phyloP scores from a whole-genome alignment of 2,329 filamentous ascomycete genomes.

The Fulvia fulva region DNA sequence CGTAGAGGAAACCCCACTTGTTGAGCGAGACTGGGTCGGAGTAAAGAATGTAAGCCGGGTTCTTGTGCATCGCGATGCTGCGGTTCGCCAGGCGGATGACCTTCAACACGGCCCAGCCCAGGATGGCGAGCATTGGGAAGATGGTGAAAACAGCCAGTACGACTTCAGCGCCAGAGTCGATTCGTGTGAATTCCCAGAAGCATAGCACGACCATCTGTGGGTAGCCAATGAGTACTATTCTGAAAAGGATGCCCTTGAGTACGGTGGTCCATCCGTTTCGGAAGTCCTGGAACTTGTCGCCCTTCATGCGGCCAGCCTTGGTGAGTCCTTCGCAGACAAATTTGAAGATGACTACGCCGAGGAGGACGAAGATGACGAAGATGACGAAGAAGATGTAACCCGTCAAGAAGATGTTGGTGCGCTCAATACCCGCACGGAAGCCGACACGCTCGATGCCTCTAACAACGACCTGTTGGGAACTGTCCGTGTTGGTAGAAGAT shows the following conservation, averaged over 20 bases:
- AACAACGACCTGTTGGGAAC: conserved; percentile 50
- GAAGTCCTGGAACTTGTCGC: conserved; percentile 87
- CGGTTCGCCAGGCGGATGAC: conserved; percentile 84
- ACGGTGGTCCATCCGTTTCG: conserved; percentile 90
- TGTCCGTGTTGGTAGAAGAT: conserved; percentile 28
- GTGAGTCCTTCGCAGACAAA: conserved; percentile 70
- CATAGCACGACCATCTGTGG: conserved; percentile 87
- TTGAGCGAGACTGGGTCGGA: conserved; percentile 91
- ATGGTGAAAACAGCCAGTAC: conserved; percentile 87
- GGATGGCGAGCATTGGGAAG: conserved; percentile 69
- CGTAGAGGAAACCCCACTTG: conserved; percentile 97
- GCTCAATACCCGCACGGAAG: conserved; percentile 78
- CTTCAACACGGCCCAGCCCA: conserved; percentile 84
- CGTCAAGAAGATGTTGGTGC: conserved; percentile 90
- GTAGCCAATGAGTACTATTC: conserved; percentile 82
- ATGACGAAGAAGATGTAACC: conserved; percentile 84
- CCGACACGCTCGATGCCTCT: conserved; percentile 85
- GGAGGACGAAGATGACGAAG: conserved; percentile 70
- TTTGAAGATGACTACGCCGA: conserved; percentile 76
- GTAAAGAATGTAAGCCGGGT: conserved; percentile 94
- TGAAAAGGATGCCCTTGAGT: conserved; percentile 89
- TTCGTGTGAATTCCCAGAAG: conserved; percentile 86
- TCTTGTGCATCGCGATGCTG: conserved; percentile 88
- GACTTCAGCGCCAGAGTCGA: conserved; percentile 80
- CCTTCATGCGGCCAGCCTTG: conserved; percentile 72